Percentiles rank a stretch among this genome's conserved stretches.
Conservation (phyloP, 352 stramenopile species). For the Phytopythium vexans region DNA sequence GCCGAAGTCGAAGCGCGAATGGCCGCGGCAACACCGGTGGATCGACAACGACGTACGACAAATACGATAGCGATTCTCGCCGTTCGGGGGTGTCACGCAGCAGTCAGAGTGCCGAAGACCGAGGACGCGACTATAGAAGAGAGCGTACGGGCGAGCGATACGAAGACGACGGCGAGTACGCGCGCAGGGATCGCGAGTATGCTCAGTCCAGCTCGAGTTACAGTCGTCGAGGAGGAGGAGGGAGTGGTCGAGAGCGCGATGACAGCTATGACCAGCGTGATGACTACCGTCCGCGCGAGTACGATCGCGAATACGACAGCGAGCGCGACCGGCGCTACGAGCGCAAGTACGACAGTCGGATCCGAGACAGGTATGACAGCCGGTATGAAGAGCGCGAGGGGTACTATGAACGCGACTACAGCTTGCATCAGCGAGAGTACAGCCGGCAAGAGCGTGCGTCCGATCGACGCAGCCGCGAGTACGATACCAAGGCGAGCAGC, state of each 20-base stretch:
- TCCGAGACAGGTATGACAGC: neutral
- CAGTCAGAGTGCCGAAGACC: too few relatives aligned
- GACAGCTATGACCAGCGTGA: slow-evolving; percentile 7
- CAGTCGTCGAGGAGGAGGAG: too few relatives aligned
- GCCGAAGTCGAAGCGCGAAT: too few relatives aligned
- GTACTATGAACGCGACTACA: slow-evolving; percentile 22
- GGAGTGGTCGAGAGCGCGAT: neutral
- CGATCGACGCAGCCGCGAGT: slow-evolving; percentile 9
- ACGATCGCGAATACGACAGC: slow-evolving; percentile 8
- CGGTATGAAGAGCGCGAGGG: slow-evolving; percentile 29
- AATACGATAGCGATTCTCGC: too few relatives aligned
- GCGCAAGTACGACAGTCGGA: slow-evolving; percentile 18
- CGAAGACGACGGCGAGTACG: too few relatives aligned
- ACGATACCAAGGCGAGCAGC: neutral
- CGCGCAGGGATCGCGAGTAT: too few relatives aligned
- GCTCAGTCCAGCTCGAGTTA: too few relatives aligned
- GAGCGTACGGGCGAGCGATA: too few relatives aligned
- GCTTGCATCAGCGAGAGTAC: slow-evolving; percentile 8
- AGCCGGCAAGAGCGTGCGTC: slow-evolving; percentile 22
- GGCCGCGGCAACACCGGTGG: too few relatives aligned
- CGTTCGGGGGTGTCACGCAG: too few relatives aligned
- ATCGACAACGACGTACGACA: too few relatives aligned
- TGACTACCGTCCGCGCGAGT: slow-evolving; percentile 5
- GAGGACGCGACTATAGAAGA: too few relatives aligned
- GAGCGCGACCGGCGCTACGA: slow-evolving; percentile 27